phyloP scores from a whole-genome alignment of 345 rosid species.

The Gossypium stocksii region DNA sequence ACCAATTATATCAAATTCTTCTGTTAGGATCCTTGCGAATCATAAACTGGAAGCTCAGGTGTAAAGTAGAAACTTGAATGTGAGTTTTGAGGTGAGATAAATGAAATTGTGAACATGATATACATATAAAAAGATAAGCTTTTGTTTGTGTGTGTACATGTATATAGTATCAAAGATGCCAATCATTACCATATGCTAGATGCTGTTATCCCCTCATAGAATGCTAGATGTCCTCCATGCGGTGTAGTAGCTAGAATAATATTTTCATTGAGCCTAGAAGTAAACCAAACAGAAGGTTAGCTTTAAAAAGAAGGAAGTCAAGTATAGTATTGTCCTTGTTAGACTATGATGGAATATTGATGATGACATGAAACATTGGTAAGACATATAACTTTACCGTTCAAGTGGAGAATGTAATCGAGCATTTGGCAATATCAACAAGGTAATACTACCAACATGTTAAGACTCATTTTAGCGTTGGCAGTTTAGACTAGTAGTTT shows the following conservation, averaged over 20 bases:
- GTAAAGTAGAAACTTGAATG: neutral
- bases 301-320: neutral
- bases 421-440: neutral
- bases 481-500: neutral
- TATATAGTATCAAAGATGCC: neutral
- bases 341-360: neutral
- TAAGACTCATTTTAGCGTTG: neutral
- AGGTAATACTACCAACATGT: neutral
- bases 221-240: conserved; percentile 90
- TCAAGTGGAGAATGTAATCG: neutral
- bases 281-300: conserved; percentile 16
- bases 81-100: neutral
- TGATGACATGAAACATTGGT: neutral
- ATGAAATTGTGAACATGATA: neutral
- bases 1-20: neutral
- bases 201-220: conserved; percentile 74
- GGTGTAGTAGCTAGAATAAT: conserved; percentile 62
- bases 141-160: neutral
- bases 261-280: conserved; percentile 62
- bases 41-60: neutral
- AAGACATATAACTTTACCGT: neutral
- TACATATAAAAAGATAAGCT: neutral
- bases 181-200: conserved; percentile 51
- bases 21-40: neutral
- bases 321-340: neutral